Conservation (phyloP, 441 rosid genomes). For the Erodium trifolium region DNA sequence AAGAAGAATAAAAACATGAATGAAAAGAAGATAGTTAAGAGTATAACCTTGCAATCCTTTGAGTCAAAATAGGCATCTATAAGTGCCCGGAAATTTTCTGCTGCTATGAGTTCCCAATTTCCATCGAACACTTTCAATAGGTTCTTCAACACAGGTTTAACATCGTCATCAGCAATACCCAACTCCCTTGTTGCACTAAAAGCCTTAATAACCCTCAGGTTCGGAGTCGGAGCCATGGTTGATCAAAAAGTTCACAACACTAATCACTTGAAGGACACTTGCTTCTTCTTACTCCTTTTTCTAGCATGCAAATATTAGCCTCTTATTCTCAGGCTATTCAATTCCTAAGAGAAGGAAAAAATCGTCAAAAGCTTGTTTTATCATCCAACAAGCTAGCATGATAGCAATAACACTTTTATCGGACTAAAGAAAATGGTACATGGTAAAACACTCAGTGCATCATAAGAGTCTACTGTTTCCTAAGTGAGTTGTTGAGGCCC, state of each 20-base stretch:
- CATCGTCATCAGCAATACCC: conserved; percentile 38
- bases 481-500: background rate
- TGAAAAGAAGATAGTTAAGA: conserved; percentile 2
- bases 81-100: conserved; percentile 47
- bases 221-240: conserved; percentile 12
- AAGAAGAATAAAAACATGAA: background rate
- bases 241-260: background rate
- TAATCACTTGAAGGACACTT: background rate
- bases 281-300: background rate
- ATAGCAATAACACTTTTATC: background rate
- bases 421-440: background rate
- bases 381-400: background rate
- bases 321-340: background rate
- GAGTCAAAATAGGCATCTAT: conserved; percentile 44
- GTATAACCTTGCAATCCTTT: conserved; percentile 21
- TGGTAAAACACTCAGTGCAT: background rate
- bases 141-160: conserved; percentile 35
- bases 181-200: conserved; percentile 35
- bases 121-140: conserved; percentile 31
- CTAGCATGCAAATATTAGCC: background rate
- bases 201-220: conserved; percentile 34
- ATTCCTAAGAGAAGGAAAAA: background rate
- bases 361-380: background rate
- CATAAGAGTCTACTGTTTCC: background rate
- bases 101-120: conserved; percentile 54